A percentile compares a stretch with the other conserved stretches of the same genome.
phyloP scores from a whole-genome alignment of 441 rosid genomes.

The Mallotus japonicus region DNA sequence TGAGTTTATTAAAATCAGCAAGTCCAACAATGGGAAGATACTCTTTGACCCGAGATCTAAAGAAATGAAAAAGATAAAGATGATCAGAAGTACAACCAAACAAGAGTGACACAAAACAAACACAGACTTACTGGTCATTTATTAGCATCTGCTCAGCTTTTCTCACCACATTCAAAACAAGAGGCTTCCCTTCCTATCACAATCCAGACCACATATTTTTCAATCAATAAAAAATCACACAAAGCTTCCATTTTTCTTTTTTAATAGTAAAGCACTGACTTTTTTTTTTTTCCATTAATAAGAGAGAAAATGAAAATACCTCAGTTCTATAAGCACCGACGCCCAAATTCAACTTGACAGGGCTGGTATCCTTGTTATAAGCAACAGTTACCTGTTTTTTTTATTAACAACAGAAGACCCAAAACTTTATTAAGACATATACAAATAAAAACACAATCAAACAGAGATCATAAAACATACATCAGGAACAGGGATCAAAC shows the following conservation, averaged over 20 bases:
- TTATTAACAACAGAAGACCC: background rate
- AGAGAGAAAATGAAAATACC: conserved; percentile 31
- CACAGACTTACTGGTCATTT: conserved; percentile 50
- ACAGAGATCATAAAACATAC: background rate
- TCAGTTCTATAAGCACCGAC: conserved; percentile 97
- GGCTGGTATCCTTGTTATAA: conserved; percentile 88
- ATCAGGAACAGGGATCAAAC: background rate
- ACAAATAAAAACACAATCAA: background rate
- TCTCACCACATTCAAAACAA: conserved; percentile 88
- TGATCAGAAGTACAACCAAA: background rate
- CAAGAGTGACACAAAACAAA: background rate
- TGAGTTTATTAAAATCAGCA: conserved; percentile 85
- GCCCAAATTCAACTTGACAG: conserved; percentile 83
- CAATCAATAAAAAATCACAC: background rate
- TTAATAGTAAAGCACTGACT: background rate
- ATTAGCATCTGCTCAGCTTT: conserved; percentile 81
- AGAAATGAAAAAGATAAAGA: background rate
- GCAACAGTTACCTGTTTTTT: conserved; percentile 70
- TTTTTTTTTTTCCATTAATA: background rate
- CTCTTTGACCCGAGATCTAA: conserved; percentile 81
- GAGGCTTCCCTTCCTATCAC: conserved; percentile 89
- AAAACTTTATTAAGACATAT: no score
- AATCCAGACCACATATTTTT: background rate
- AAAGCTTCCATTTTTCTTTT: no score
- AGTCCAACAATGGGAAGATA: conserved; percentile 95